These are phyloP conservation scores for Aspergillus luchuensis DNA, from an alignment of 2,329 filamentous ascomycete species.

Conservation along the genomic window DNA sequence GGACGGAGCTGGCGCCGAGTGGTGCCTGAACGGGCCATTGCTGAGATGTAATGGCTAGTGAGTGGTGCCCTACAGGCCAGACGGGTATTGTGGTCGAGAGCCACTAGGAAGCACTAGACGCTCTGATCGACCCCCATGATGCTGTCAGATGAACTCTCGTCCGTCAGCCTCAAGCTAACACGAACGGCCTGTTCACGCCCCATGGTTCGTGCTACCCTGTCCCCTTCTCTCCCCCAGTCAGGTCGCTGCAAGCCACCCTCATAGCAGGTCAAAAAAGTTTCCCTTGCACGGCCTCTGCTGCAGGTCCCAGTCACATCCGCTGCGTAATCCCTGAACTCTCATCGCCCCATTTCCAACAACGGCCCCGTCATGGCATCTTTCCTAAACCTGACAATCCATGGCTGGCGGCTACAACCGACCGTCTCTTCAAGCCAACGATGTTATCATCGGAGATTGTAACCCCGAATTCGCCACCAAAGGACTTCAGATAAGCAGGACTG, in stretches of 20 bases:
- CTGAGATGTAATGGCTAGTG: neutral
- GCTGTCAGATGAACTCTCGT: neutral
- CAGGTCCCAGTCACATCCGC: neutral
- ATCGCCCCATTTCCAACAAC: no score
- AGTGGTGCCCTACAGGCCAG: neutral
- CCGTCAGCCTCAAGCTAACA: neutral
- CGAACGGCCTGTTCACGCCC: neutral
- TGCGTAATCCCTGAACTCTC: no score
- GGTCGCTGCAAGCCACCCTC: neutral
- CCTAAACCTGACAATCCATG: no score
- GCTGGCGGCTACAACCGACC: neutral
- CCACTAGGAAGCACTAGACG: neutral
- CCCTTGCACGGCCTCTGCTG: neutral
- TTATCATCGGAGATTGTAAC: neutral
- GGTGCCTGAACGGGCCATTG: no score
- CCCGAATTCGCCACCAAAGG: neutral
- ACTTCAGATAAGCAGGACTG: neutral
- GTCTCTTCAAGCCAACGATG: neutral
- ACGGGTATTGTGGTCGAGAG: neutral
- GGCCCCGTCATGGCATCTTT: no score
- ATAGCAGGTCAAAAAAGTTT: neutral
- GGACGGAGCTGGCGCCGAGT: no score
- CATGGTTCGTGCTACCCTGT: neutral
- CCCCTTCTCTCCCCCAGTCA: neutral
- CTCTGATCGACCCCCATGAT: conserved; percentile 1